Percentiles rank a stretch among this genome's conserved stretches.
phyloP scores from a whole-genome alignment of 306 rosid genomes.

The Vigna angularis region DNA sequence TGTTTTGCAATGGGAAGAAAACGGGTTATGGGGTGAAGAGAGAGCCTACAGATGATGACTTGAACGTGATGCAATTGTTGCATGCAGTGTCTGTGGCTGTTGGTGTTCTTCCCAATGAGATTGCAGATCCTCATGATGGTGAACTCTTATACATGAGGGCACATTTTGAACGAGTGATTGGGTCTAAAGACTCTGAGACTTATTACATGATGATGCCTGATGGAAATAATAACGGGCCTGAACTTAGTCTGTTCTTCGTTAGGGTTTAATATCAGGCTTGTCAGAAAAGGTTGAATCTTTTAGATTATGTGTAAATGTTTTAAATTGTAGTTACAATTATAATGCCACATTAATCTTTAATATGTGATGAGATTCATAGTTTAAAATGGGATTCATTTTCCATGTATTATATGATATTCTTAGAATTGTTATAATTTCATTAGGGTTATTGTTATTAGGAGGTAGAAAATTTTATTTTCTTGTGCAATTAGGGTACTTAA shows the following conservation, averaged over 20 bases:
- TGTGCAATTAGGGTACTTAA: neutral
- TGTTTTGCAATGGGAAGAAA: constrained; percentile 83
- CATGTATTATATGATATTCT: too few relatives aligned
- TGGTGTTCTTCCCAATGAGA: constrained; percentile 70
- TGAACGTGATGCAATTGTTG: constrained; percentile 73
- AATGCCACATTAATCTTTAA: neutral
- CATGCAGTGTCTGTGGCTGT: constrained; percentile 75
- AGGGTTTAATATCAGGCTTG: constrained; percentile 54
- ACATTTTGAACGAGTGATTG: constrained; percentile 73
- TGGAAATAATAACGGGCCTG: constrained; percentile 63
- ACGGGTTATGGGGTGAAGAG: constrained; percentile 79
- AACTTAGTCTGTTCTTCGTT: constrained; percentile 75
- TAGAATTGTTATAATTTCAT: neutral
- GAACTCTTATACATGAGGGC: constrained; percentile 82
- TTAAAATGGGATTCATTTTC: neutral
- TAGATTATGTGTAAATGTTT: neutral
- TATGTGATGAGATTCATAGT: neutral
- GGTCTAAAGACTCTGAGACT: constrained; percentile 86
- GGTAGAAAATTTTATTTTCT: neutral
- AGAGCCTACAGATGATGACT: constrained; percentile 72
- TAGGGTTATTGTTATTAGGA: neutral
- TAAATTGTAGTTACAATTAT: neutral
- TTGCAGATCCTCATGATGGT: constrained; percentile 54
- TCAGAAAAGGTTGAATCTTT: constrained; percentile 12
- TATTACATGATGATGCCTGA: constrained; percentile 89